A percentile compares a stretch with the other conserved stretches of the same genome.
Evolutionary conservation across 768 basidiomycete species (phyloP).

Genomic region (Agaricus subrufescens): DNA sequence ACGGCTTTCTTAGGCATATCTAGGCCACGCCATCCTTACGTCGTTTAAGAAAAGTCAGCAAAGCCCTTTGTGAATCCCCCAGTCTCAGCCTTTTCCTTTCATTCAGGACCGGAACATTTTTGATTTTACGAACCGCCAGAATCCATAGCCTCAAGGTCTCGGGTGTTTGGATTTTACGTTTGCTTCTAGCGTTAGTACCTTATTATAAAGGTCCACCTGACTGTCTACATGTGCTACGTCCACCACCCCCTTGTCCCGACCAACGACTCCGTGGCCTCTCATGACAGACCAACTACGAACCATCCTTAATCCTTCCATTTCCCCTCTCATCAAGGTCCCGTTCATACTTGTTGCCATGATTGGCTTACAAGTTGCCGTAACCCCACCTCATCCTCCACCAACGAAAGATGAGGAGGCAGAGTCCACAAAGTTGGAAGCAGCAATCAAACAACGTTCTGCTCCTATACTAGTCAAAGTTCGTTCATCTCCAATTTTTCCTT

Average conservation of each 20-base stretch:
- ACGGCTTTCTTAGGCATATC: too few species aligned
- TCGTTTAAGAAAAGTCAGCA: too few species aligned
- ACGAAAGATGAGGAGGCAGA: constrained; percentile 25
- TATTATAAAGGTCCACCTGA: too few species aligned
- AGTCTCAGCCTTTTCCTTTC: too few species aligned
- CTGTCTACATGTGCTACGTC: neutral
- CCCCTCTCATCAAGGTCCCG: constrained; percentile 34
- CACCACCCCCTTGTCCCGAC: too few species aligned
- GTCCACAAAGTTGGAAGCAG: constrained; percentile 30
- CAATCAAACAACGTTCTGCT: constrained; percentile 30
- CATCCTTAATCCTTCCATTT: constrained; percentile 13
- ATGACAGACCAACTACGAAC: neutral
- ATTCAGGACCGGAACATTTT: too few species aligned
- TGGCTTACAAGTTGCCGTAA: constrained; percentile 39
- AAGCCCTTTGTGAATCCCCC: too few species aligned
- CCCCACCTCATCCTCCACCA: constrained; percentile 42
- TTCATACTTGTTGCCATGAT: constrained; percentile 37
- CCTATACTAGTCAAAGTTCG: constrained; percentile 32
- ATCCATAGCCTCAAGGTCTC: too few species aligned
- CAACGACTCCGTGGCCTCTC: neutral
- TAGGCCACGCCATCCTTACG: too few species aligned
- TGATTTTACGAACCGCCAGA: too few species aligned
- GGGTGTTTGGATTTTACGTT: too few species aligned
- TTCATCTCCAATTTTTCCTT: neutral
- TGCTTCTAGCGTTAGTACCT: too few species aligned